Percentiles rank a stretch among this genome's conserved stretches.
These are phyloP conservation scores for Diaporthe batatas DNA, from an alignment of 2,329 filamentous ascomycete genomes.

Conservation along the genomic window DNA sequence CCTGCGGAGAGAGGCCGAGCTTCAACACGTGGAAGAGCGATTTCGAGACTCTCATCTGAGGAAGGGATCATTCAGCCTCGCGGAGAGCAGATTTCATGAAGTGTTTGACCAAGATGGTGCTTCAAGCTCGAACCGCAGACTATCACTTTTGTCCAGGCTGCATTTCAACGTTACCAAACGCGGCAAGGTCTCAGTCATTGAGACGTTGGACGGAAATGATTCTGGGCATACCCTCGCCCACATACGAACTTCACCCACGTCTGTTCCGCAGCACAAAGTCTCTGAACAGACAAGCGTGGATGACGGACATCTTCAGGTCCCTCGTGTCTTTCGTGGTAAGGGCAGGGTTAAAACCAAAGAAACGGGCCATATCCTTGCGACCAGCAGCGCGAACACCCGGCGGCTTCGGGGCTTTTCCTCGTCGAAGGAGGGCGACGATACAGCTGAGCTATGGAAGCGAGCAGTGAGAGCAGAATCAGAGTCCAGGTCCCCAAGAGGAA, in stretches of 20 bases:
- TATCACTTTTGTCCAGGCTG: constrained; percentile 54
- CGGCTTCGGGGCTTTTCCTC: constrained; percentile 39
- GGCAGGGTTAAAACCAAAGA: neutral
- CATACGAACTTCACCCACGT: constrained; percentile 11
- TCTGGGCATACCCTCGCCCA: neutral
- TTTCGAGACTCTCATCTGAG: constrained; percentile 53
- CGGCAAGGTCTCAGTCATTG: constrained; percentile 42
- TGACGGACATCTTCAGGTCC: constrained; percentile 33
- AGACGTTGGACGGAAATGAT: constrained; percentile 41
- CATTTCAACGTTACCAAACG: constrained; percentile 52
- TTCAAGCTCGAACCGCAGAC: constrained; percentile 31
- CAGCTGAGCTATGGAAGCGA: constrained; percentile 42
- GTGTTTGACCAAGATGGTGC: constrained; percentile 50
- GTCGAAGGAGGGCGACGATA: constrained; percentile 39
- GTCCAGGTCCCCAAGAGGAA: constrained; percentile 35
- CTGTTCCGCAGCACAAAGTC: neutral
- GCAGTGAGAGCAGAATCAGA: constrained; percentile 42
- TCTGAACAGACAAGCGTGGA: neutral
- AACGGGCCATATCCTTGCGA: neutral
- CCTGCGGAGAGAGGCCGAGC: constrained; percentile 54
- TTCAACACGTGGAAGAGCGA: constrained; percentile 56
- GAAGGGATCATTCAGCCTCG: constrained; percentile 48
- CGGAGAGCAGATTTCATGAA: constrained; percentile 58
- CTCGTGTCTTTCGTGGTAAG: neutral
- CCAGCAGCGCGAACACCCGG: neutral